phyloP scores from a whole-genome alignment of 306 rosid genomes.

The Begonia fuchsioides region DNA sequence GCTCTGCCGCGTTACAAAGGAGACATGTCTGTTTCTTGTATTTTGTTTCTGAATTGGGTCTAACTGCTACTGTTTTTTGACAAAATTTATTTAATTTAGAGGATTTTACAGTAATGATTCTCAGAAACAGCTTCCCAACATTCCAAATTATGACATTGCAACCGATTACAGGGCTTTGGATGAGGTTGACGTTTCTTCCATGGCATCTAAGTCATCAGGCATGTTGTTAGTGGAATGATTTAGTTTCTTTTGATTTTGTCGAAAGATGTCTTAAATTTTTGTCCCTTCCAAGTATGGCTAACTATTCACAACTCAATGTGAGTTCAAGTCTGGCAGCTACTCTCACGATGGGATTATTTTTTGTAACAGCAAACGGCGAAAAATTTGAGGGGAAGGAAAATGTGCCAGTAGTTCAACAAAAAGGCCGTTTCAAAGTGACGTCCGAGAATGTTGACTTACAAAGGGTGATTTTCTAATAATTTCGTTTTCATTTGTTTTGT shows the following conservation, averaged over 20 bases:
- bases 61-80: too few relatives aligned
- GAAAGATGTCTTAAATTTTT: not conserved
- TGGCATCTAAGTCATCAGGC: slow-evolving; percentile 51
- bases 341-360: not conserved
- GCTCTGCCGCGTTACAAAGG: slow-evolving; percentile 22
- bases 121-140: slow-evolving; percentile 23
- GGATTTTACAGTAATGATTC: slow-evolving; percentile 32
- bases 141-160: slow-evolving; percentile 23
- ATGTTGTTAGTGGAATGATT: slow-evolving; percentile 8
- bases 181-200: slow-evolving; percentile 48
- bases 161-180: slow-evolving; percentile 26
- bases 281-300: too few relatives aligned
- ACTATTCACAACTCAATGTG: too few relatives aligned
- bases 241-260: slow-evolving; percentile 1
- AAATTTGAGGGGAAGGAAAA: slow-evolving; percentile 71
- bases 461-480: slow-evolving; percentile 32
- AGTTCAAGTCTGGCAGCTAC: too few relatives aligned
- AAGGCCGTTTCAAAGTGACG: slow-evolving; percentile 92
- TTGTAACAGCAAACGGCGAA: slow-evolving; percentile 33
- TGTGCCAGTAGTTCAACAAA: slow-evolving; percentile 82
- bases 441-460: slow-evolving; percentile 75
- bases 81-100: not conserved
- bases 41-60: too few relatives aligned
- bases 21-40: slow-evolving; percentile 38
- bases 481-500: slow-evolving; percentile 6